phyloP scores from a whole-genome alignment of 176 grass and related monocot genomes.

The Leersia perrieri region DNA sequence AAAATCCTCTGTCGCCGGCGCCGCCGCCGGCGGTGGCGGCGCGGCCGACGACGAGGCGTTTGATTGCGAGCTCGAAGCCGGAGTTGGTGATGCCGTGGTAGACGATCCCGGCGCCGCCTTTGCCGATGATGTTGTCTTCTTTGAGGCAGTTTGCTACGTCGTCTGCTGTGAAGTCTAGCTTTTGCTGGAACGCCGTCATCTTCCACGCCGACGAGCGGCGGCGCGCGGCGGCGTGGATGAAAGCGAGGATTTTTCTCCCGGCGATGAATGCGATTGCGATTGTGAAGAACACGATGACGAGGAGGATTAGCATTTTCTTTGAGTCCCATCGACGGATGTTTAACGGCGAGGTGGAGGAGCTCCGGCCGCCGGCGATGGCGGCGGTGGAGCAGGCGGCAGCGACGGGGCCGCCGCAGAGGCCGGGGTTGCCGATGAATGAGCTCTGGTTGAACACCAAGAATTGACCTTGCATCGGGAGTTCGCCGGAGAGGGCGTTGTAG shows the following conservation, averaged over 20 bases:
- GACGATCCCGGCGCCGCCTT: conserved; percentile 87
- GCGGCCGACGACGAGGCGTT: conserved; percentile 56
- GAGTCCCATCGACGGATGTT: conserved; percentile 20
- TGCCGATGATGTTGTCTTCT: conserved; percentile 92
- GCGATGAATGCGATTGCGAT: neutral
- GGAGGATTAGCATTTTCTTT: conserved; percentile 41
- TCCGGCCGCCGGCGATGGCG: neutral
- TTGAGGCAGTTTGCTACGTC: conserved; percentile 88
- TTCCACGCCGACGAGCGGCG: conserved; percentile 56
- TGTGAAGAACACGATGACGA: neutral
- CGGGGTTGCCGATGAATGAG: conserved; percentile 68
- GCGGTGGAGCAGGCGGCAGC: neutral
- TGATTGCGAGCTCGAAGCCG: conserved; percentile 71
- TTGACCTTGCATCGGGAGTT: conserved; percentile 70
- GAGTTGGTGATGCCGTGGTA: conserved; percentile 61
- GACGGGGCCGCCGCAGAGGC: conserved; percentile 42
- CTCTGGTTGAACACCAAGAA: conserved; percentile 83
- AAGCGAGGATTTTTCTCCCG: conserved; percentile 20
- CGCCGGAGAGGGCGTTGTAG: conserved; percentile 65
- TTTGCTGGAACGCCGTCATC: conserved; percentile 91
- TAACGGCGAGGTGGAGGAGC: too few relatives aligned
- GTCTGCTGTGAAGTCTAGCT: conserved; percentile 61
- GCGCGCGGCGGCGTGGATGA: too few relatives aligned
- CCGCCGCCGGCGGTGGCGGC: conserved; percentile 51
- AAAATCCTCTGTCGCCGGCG: conserved; percentile 74